These are phyloP conservation scores for Geotrichum ghanense DNA, from an alignment of 805 yeast species.

Conservation along the genomic window DNA sequence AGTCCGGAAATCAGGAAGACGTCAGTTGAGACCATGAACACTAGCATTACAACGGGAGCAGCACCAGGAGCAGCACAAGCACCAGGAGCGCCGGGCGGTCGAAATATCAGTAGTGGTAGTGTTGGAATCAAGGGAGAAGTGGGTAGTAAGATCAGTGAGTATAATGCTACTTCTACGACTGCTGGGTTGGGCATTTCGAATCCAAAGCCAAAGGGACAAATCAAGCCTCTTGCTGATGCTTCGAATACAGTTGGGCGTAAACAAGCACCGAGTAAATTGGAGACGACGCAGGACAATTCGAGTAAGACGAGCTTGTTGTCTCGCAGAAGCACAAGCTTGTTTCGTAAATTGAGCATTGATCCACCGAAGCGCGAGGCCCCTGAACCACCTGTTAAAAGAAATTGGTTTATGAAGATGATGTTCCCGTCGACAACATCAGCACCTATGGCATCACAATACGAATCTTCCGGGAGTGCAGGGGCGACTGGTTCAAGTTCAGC, in stretches of 20 bases:
- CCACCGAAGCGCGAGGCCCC: slow-evolving; percentile 8
- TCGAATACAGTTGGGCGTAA: too few species aligned
- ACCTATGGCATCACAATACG: slow-evolving; percentile 7
- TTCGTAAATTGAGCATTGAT: slow-evolving; percentile 2
- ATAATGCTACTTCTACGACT: slow-evolving; percentile 2
- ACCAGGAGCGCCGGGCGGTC: too few species aligned
- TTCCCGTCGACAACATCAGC: neutral
- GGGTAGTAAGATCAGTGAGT: neutral
- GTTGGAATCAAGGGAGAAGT: neutral
- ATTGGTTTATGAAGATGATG: slow-evolving; percentile 27
- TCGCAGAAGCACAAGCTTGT: neutral
- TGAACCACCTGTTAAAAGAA: slow-evolving; percentile 18
- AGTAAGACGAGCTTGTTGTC: slow-evolving; percentile 4
- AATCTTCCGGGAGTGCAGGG: slow-evolving; percentile 7
- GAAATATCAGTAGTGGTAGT: neutral
- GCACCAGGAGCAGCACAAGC: too few species aligned
- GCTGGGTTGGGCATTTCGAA: neutral
- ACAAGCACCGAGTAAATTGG: slow-evolving; percentile 2
- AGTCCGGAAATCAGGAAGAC: neutral
- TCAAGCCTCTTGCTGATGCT: neutral
- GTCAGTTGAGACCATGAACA: neutral
- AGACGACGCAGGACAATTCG: neutral
- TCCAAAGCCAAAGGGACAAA: neutral
- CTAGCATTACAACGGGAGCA: neutral
- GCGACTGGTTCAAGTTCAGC: too few species aligned